Evolutionary conservation across 1,284 basidiomycete species (phyloP), one percentile per base, ranked within the genome.

Genomic region (Afroboletus lepidellus): DNA sequence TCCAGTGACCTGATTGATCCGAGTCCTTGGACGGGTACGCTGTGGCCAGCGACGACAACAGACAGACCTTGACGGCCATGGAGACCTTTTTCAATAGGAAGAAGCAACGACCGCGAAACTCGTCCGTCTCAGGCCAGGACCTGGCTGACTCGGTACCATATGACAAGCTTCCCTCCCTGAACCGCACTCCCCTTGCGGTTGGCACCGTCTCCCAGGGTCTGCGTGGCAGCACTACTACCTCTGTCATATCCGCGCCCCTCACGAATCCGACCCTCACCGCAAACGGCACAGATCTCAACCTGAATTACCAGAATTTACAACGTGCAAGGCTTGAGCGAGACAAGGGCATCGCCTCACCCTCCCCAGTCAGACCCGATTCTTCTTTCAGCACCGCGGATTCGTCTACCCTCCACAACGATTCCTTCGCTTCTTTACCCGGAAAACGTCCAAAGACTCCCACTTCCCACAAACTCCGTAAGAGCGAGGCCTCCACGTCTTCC

Each of bases 181-280:
- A 76, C 47, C 79, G 78, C 49, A 80, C 84, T 46, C 86, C 87
- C 37, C 63, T 83, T 36, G 73, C 83, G 37, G 81, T 82, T 42
- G 73, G 71, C 23, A 80, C 81, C 3, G 69, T 78, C 45, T 81
- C 78, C 27, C 81, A 84, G 63, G 81, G 77, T 32, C 65, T 83
- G 39, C 75, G 80, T 63, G 76, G 76, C 30, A 62, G 48, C 36
- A 57, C 59, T 2, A 52, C 44, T 41, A 68, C 67, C 18, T 59
- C 66, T 21, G 61, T 50, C 43, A 90, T 90, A 56, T 90, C 86
- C 37, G 87, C 87, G 5, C 88, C 88, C 6, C 84, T 85, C 60
- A 88, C 88, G 16, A 90, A 90, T 62, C 88, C 88, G 13, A 81
- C 83, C 9, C 78, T 90, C 48, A 88, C 86, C 4, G 55, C 77